Percentiles rank a stretch among this genome's conserved stretches.
Conservation (phyloP, 1,284 basidiomycete genomes). For the Trichosporon sp. region DNA sequence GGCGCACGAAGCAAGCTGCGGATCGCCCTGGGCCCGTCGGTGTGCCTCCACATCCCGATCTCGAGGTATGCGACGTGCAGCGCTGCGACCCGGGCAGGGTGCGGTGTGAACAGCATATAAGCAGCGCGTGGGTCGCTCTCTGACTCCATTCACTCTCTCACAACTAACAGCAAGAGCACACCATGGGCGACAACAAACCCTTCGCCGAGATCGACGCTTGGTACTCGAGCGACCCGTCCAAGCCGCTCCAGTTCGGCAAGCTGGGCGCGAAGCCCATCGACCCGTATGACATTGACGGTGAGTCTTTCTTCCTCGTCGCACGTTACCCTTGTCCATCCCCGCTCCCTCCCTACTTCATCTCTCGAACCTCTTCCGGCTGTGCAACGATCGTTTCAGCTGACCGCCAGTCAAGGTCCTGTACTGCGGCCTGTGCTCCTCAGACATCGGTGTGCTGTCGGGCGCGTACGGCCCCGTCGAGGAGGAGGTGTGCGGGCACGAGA, state of each 20-base stretch:
- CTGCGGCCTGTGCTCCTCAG: slow-evolving; percentile 23
- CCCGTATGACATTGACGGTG: neutral
- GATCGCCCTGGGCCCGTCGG: neutral
- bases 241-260: neutral
- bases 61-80: neutral
- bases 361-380: neutral
- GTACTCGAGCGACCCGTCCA: neutral
- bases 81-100: no score
- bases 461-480: neutral
- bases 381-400: neutral
- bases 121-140: neutral
- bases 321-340: neutral
- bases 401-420: slow-evolving; percentile 16
- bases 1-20: neutral
- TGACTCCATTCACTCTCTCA: neutral
- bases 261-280: neutral
- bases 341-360: neutral
- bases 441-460: slow-evolving; percentile 23
- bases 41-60: neutral
- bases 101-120: neutral
- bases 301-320: neutral
- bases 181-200: neutral
- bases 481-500: slow-evolving; percentile 28
- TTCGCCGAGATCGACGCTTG: neutral
- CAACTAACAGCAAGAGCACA: neutral